Conservation (phyloP, 129 eudicot species). For the Chrysanthemum lavandulifolium region DNA sequence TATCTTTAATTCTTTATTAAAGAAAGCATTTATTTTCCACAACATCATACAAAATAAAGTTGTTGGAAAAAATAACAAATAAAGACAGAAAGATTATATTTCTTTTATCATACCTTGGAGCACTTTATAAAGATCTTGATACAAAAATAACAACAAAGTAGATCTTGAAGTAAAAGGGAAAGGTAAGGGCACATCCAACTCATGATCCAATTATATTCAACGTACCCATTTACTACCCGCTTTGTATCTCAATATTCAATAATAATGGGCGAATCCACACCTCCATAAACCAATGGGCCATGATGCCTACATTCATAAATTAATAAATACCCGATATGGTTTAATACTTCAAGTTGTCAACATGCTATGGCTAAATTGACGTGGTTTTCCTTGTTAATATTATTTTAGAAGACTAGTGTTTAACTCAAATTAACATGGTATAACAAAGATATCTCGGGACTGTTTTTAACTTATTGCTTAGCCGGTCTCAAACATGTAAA, state of each 20-base stretch:
- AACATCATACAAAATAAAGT: not conserved
- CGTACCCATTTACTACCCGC: slow-evolving; percentile 5
- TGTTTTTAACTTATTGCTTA: no score
- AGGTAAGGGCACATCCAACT: slow-evolving; percentile 4
- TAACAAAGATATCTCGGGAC: no score
- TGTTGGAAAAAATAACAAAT: not conserved
- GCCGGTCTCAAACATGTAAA: no score
- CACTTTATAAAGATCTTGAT: not conserved
- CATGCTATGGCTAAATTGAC: no score
- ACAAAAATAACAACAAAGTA: slow-evolving; percentile 7
- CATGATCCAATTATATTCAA: slow-evolving; percentile 12
- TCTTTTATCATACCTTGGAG: not conserved
- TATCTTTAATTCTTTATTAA: not conserved
- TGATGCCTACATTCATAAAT: no score
- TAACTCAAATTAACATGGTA: no score
- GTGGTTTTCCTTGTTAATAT: no score
- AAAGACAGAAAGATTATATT: not conserved
- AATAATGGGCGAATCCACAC: slow-evolving; percentile 29
- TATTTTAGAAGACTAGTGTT: no score
- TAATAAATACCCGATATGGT: no score
- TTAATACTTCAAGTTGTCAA: no score
- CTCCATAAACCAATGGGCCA: not conserved
- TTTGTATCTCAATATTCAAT: slow-evolving; percentile 16
- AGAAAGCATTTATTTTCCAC: not conserved
- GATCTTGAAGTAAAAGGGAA: slow-evolving; percentile 10